phyloP scores from a whole-genome alignment of 805 yeast genomes.

The Starmera dryadoides region DNA sequence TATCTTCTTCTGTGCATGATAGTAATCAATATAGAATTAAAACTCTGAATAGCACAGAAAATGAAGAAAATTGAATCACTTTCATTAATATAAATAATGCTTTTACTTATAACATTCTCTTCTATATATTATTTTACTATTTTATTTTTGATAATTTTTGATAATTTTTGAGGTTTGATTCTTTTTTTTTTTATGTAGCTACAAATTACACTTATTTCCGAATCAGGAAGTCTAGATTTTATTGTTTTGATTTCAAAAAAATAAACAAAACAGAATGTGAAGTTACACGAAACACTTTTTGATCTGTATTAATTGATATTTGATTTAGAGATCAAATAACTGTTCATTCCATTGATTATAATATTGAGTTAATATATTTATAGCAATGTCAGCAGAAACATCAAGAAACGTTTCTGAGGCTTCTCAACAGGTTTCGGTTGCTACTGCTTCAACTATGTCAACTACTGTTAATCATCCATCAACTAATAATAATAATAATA shows the following conservation, averaged over 20 bases:
- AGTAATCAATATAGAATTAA: not conserved
- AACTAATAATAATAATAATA: not conserved
- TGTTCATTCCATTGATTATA: not conserved
- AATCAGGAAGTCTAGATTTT: constrained; percentile 6
- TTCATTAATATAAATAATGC: no score
- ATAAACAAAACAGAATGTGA: no score
- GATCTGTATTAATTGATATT: not conserved
- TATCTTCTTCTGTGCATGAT: not conserved
- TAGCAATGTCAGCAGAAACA: not conserved
- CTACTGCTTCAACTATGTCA: not conserved
- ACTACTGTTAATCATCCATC: not conserved
- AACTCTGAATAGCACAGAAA: not conserved
- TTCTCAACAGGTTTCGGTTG: not conserved
- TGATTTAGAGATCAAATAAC: not conserved
- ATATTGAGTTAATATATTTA: no score
- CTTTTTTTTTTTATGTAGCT: no score
- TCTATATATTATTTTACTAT: no score
- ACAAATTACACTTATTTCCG: constrained; percentile 1
- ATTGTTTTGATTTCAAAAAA: no score
- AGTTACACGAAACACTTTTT: no score
- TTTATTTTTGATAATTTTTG: not conserved
- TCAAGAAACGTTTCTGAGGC: not conserved
- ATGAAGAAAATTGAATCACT: not conserved
- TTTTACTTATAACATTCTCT: no score
- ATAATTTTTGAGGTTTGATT: no score